Evolutionary conservation across 2,329 filamentous ascomycete species (phyloP).

Genomic region (Exophiala mesophila): DNA sequence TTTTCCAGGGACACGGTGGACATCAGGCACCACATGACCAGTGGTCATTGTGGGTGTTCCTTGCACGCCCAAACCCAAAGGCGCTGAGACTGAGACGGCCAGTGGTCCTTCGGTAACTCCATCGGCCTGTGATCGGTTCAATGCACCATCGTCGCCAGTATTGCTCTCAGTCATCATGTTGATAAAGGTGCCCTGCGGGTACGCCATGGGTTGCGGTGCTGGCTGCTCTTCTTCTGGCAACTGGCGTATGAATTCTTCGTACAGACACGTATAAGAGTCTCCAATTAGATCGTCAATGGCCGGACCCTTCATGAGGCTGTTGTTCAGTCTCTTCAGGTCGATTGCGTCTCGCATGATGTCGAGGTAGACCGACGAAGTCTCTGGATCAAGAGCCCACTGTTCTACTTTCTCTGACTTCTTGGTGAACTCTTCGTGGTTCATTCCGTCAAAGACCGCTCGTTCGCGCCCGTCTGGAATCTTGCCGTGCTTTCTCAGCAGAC

Average conservation of each 20-base stretch:
- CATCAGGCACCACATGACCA: slow-evolving; percentile 5
- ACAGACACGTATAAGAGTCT: slow-evolving; percentile 79
- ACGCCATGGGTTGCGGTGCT: slow-evolving; percentile 8
- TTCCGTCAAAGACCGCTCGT: slow-evolving; percentile 59
- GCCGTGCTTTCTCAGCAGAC: slow-evolving; percentile 54
- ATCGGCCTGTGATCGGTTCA: slow-evolving; percentile 36
- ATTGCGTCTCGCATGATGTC: slow-evolving; percentile 62
- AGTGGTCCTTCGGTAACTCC: slow-evolving; percentile 19
- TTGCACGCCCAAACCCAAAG: slow-evolving; percentile 25
- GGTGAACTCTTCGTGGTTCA: slow-evolving; percentile 62
- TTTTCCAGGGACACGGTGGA: slow-evolving; percentile 15
- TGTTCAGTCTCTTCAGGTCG: slow-evolving; percentile 75
- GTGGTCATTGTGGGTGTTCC: slow-evolving; percentile 6
- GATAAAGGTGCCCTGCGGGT: slow-evolving; percentile 25
- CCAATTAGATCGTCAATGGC: slow-evolving; percentile 90
- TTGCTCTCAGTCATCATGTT: slow-evolving; percentile 34
- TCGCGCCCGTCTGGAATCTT: slow-evolving; percentile 58
- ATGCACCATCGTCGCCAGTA: slow-evolving; percentile 41
- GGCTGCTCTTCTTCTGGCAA: slow-evolving; percentile 24
- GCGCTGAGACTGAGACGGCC: slow-evolving; percentile 15
- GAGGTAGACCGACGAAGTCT: slow-evolving; percentile 46
- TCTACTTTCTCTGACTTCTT: slow-evolving; percentile 56
- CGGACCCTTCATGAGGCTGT: slow-evolving; percentile 76
- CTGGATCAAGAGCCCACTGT: slow-evolving; percentile 50
- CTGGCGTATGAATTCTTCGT: slow-evolving; percentile 57